Conservation (phyloP, 148 eudicot species). For the Mesembryanthemum crystallinum region DNA sequence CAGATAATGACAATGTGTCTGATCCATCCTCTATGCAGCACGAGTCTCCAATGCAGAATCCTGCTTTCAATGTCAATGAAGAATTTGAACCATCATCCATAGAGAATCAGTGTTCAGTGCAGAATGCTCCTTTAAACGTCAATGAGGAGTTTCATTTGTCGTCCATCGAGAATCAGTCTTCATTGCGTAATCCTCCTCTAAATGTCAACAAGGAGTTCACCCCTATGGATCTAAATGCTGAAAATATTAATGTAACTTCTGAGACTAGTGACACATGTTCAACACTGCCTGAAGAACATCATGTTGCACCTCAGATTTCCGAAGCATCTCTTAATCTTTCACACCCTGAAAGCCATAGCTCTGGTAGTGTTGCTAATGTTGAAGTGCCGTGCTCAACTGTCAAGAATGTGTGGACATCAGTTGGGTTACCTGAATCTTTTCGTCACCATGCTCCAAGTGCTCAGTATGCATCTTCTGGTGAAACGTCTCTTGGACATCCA, state of each 20-base stretch:
- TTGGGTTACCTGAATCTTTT: slow-evolving; percentile 45
- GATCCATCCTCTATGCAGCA: slow-evolving; percentile 28
- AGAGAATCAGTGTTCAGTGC: slow-evolving; percentile 34
- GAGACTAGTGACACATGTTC: slow-evolving; percentile 28
- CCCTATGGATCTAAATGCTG: slow-evolving; percentile 46
- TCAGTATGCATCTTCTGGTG: slow-evolving; percentile 37
- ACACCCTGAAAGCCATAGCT: slow-evolving; percentile 31
- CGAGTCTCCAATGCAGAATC: slow-evolving; percentile 35
- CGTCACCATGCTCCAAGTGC: slow-evolving; percentile 35
- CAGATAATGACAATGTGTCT: slow-evolving; percentile 33
- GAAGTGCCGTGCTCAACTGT: slow-evolving; percentile 38
- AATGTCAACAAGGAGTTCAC: slow-evolving; percentile 30
- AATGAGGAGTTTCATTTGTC: slow-evolving; percentile 19
- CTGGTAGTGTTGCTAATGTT: slow-evolving; percentile 27
- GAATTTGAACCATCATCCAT: slow-evolving; percentile 27
- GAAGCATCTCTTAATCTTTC: slow-evolving; percentile 31
- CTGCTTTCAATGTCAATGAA: slow-evolving; percentile 21
- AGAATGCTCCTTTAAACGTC: slow-evolving; percentile 24
- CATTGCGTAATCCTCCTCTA: slow-evolving; percentile 25
- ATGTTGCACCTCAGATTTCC: slow-evolving; percentile 23
- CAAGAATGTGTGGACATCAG: slow-evolving; percentile 46
- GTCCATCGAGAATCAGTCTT: slow-evolving; percentile 32
- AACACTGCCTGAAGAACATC: slow-evolving; percentile 22
- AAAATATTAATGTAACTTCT: slow-evolving; percentile 19
- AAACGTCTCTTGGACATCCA: slow-evolving; percentile 39